Evolutionary conservation across 2,329 filamentous ascomycete genomes (phyloP).

Genomic region (Phialemoniopsis sp.): DNA sequence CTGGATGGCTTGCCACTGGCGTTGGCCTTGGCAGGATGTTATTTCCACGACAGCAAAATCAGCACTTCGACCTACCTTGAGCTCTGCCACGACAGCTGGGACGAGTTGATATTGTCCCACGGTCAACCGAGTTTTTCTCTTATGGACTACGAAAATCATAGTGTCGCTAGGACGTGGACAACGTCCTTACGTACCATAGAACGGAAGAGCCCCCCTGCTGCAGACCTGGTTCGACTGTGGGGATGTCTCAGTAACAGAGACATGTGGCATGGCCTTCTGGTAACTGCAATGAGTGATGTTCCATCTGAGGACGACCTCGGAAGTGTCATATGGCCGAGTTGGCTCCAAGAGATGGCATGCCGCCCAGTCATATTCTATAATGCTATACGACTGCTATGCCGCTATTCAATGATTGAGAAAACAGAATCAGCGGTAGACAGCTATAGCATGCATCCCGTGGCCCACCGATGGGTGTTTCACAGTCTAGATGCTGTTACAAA

Average conservation of each 20-base stretch:
- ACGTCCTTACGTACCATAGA: constrained; percentile 12
- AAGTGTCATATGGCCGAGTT: constrained; percentile 7
- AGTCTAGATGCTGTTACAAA: neutral
- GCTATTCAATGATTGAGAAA: constrained; percentile 15
- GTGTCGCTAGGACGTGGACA: constrained; percentile 12
- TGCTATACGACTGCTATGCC: constrained; percentile 11
- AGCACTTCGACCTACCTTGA: constrained; percentile 7
- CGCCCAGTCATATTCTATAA: constrained; percentile 11
- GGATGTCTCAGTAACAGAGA: constrained; percentile 15
- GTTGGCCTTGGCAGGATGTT: constrained; percentile 17
- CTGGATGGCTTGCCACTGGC: constrained; percentile 20
- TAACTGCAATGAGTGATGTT: constrained; percentile 3
- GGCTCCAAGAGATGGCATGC: constrained; percentile 8
- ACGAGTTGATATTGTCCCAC: constrained; percentile 6
- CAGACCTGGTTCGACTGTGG: constrained; percentile 15
- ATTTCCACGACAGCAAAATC: constrained; percentile 11
- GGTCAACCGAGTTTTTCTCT: constrained; percentile 1
- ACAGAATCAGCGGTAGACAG: constrained; percentile 6
- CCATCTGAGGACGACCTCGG: neutral
- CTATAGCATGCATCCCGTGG: constrained; percentile 16
- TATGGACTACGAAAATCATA: constrained; percentile 9
- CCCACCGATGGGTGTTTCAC: constrained; percentile 13
- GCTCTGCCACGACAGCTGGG: constrained; percentile 10
- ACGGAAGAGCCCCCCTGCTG: constrained; percentile 8
- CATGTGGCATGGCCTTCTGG: constrained; percentile 13